These are phyloP conservation scores for Daldinia loculata DNA, from an alignment of 495 filamentous ascomycete species.

Conservation along the genomic window DNA sequence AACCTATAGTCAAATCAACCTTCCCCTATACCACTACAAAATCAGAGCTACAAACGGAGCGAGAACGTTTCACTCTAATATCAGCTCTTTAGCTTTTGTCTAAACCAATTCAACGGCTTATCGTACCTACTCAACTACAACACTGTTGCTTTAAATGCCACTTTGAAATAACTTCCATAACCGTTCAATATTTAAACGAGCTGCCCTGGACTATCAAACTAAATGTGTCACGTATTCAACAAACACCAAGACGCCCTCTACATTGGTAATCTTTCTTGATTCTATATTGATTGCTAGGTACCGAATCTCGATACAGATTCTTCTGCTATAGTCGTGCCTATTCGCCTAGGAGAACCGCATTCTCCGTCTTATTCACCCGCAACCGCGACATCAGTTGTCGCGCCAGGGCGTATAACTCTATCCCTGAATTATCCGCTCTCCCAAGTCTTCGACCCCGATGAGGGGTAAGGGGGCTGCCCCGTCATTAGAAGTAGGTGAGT, in stretches of 20 bases:
- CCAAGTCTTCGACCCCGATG: conserved; percentile 4
- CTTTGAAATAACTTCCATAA: background rate
- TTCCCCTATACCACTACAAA: too few species aligned
- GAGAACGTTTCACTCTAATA: too few species aligned
- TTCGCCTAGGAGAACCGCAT: conserved; percentile 9
- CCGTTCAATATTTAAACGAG: background rate
- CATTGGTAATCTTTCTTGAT: conserved; percentile 6
- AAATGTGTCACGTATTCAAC: background rate
- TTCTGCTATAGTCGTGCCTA: conserved; percentile 1
- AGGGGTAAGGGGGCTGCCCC: background rate
- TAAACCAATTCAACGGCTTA: too few species aligned
- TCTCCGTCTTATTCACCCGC: conserved; percentile 13
- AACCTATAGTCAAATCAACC: too few species aligned
- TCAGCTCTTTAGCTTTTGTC: too few species aligned
- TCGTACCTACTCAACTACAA: too few species aligned
- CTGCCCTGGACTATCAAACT: background rate
- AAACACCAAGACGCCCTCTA: background rate
- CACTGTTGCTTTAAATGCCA: background rate
- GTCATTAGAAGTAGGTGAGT: background rate
- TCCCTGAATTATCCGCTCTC: conserved; percentile 5
- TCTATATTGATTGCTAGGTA: conserved; percentile 37
- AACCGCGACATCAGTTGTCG: conserved; percentile 23
- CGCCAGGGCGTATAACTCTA: conserved; percentile 6
- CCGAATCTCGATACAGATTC: conserved; percentile 19
- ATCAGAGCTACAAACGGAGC: too few species aligned